These are phyloP conservation scores for Solanum stenotomum DNA, from an alignment of 257 asterid species.

Conservation along the genomic window DNA sequence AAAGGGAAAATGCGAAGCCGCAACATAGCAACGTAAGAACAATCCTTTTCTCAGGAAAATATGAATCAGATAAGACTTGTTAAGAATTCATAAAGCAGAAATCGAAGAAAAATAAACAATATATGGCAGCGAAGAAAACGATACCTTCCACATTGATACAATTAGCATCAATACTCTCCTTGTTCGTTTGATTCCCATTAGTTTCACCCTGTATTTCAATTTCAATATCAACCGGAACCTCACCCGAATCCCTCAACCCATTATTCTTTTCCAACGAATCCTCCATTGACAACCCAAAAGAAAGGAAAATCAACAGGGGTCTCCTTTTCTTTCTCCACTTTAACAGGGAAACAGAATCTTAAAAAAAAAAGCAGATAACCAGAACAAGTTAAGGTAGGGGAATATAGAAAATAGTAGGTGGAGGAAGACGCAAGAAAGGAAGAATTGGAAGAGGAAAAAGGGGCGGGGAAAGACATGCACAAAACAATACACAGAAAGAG, in stretches of 20 bases:
- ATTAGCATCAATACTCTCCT: neutral
- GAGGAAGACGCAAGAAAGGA: neutral
- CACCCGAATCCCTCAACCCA: conserved; percentile 1
- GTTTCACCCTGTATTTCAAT: neutral
- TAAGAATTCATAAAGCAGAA: neutral
- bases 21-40: neutral
- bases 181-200: neutral
- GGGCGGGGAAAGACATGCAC: neutral
- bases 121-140: neutral
- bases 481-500: neutral
- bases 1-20: neutral
- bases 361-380: neutral
- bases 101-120: neutral
- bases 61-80: neutral
- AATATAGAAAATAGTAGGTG: neutral
- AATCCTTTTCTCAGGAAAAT: no score
- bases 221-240: conserved; percentile 7
- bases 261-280: neutral
- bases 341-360: neutral
- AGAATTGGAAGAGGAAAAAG: neutral
- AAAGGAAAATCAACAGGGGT: neutral
- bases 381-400: neutral
- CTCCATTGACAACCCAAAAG: neutral
- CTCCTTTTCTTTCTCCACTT: neutral
- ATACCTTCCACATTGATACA: neutral